These are phyloP conservation scores for Cylindrodendrum hubeiense DNA, from an alignment of 2,329 filamentous ascomycete species.

Conservation along the genomic window DNA sequence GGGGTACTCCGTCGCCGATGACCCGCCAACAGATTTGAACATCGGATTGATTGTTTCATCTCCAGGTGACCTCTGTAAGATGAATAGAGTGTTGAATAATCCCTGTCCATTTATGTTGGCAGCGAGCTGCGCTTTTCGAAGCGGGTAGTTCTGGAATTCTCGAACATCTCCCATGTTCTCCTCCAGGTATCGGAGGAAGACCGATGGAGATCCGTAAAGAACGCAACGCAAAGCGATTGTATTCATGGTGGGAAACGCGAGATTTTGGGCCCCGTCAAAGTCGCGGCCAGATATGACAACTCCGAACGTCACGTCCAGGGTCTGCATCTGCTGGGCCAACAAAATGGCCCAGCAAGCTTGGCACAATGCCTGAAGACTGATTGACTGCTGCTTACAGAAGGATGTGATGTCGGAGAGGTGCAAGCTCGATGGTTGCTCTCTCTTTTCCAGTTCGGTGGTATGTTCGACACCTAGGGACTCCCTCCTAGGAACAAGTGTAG, in stretches of 20 bases:
- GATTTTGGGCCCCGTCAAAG: constrained; percentile 71
- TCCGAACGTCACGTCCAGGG: constrained; percentile 84
- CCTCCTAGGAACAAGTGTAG: constrained; percentile 49
- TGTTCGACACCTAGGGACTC: neutral
- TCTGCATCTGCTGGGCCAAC: constrained; percentile 71
- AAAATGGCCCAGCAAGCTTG: constrained; percentile 82
- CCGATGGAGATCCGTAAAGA: constrained; percentile 74
- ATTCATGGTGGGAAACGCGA: constrained; percentile 94
- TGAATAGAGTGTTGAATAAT: constrained; percentile 69
- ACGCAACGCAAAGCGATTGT: constrained; percentile 82
- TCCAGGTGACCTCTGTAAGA: constrained; percentile 59
- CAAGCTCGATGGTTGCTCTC: constrained; percentile 28
- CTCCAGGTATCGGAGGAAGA: constrained; percentile 81
- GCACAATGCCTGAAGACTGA: constrained; percentile 83
- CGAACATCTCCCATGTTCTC: constrained; percentile 74
- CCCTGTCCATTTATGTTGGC: constrained; percentile 49
- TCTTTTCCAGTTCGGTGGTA: constrained; percentile 14
- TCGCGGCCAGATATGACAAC: constrained; percentile 89
- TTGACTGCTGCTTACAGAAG: constrained; percentile 74
- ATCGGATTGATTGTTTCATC: constrained; percentile 49
- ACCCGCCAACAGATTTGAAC: constrained; percentile 72
- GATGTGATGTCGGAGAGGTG: constrained; percentile 44
- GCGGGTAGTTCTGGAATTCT: constrained; percentile 81
- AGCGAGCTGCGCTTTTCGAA: constrained; percentile 74
- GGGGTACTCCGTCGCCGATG: constrained; percentile 82